A percentile compares a stretch with the other conserved stretches of the same genome.
phyloP scores from a whole-genome alignment of 1,139 yeast genomes.

The Blastobotrys apis region DNA sequence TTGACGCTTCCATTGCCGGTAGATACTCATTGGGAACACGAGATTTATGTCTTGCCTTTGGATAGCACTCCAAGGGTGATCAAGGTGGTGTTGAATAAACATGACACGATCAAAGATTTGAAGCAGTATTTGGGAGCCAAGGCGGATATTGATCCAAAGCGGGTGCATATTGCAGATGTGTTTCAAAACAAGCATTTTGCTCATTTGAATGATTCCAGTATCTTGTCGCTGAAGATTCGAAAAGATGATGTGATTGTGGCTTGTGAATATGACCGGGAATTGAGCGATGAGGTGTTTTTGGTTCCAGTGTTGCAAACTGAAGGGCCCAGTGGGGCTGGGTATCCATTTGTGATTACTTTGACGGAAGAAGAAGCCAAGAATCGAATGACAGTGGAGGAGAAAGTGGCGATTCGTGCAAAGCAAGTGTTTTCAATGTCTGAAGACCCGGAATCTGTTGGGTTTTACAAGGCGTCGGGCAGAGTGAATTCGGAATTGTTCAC shows the following conservation, averaged over 20 bases:
- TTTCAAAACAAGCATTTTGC: constrained; percentile 66
- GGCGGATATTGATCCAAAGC: constrained; percentile 23
- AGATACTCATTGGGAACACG: constrained; percentile 66
- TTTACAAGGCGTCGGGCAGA: no score
- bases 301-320: constrained; percentile 61
- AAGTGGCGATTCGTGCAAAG: constrained; percentile 36
- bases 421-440: not conserved
- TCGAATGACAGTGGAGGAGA: constrained; percentile 52
- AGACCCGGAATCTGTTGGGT: not conserved
- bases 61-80: constrained; percentile 42
- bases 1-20: constrained; percentile 86
- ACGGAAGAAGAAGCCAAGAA: constrained; percentile 46
- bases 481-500: no score
- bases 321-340: constrained; percentile 19
- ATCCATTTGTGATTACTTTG: constrained; percentile 66
- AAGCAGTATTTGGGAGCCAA: constrained; percentile 52
- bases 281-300: constrained; percentile 35
- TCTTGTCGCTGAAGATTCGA: constrained; percentile 65
- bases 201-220: constrained; percentile 59
- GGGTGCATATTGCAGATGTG: constrained; percentile 63
- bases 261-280: constrained; percentile 49
- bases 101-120: constrained; percentile 62
- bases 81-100: constrained; percentile 61
- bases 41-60: constrained; percentile 58
- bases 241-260: constrained; percentile 62